Conservation (phyloP, 2,329 filamentous ascomycete species). For the Nannizzia gypsea region DNA sequence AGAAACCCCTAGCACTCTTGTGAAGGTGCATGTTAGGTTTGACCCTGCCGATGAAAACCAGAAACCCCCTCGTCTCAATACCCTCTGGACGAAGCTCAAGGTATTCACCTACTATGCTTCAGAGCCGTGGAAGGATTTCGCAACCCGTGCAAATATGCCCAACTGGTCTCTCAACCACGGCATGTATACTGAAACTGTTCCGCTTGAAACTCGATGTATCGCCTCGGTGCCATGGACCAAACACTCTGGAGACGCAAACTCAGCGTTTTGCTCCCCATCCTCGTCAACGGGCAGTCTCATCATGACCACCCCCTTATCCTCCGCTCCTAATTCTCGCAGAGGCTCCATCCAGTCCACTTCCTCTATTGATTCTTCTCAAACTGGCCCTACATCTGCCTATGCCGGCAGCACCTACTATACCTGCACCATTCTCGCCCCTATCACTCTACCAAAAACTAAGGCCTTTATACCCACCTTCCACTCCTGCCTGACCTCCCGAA, state of each 20-base stretch:
- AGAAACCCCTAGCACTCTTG: slow-evolving; percentile 40
- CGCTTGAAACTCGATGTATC: slow-evolving; percentile 45
- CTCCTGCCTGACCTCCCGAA: slow-evolving; percentile 53
- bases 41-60: slow-evolving; percentile 42
- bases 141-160: slow-evolving; percentile 32
- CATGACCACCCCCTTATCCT: slow-evolving; percentile 15
- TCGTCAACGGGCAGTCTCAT: slow-evolving; percentile 23
- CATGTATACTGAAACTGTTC: slow-evolving; percentile 41
- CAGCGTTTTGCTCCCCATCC: slow-evolving; percentile 29
- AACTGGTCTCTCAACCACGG: slow-evolving; percentile 37
- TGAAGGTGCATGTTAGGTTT: slow-evolving; percentile 48
- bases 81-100: slow-evolving; percentile 44
- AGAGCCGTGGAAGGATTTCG: slow-evolving; percentile 40
- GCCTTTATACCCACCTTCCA: slow-evolving; percentile 59
- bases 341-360: slow-evolving; percentile 18
- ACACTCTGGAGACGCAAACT: slow-evolving; percentile 29
- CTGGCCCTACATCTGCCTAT: slow-evolving; percentile 31
- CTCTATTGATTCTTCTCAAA: slow-evolving; percentile 22
- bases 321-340: slow-evolving; percentile 18
- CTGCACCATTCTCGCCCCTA: slow-evolving; percentile 50
- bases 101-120: slow-evolving; percentile 47
- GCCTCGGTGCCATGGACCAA: slow-evolving; percentile 46
- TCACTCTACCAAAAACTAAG: slow-evolving; percentile 48
- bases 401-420: slow-evolving; percentile 45
- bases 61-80: slow-evolving; percentile 43